Percentiles rank a stretch among this genome's conserved stretches.
phyloP scores from a whole-genome alignment of 768 basidiomycete species.

The Guyanaporus albipodus region DNA sequence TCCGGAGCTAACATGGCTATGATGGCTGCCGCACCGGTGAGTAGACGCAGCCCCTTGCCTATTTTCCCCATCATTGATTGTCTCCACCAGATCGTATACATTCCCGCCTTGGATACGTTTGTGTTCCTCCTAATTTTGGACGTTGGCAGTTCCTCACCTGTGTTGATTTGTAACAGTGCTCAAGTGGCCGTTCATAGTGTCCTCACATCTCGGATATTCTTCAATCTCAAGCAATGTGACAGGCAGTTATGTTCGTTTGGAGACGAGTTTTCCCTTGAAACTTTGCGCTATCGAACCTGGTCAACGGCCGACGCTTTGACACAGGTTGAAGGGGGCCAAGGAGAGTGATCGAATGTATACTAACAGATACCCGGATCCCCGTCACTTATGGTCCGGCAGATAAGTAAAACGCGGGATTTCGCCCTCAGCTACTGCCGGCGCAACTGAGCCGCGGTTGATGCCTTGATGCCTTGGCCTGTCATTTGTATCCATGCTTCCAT shows the following conservation, averaged over 20 bases:
- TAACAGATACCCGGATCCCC: neutral
- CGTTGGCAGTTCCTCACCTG: conserved; percentile 3
- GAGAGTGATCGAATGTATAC: neutral
- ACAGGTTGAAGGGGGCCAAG: neutral
- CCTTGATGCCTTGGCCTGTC: too few relatives aligned
- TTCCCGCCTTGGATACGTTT: conserved; percentile 21
- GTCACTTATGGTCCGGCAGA: neutral
- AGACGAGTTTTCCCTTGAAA: neutral
- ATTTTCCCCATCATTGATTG: neutral
- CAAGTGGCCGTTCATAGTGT: conserved; percentile 28
- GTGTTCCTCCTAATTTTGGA: conserved; percentile 1
- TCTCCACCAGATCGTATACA: conserved; percentile 11
- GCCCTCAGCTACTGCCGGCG: too few relatives aligned
- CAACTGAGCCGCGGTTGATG: too few relatives aligned
- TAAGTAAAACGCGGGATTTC: too few relatives aligned
- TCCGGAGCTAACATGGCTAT: conserved; percentile 13
- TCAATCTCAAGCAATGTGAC: conserved; percentile 23
- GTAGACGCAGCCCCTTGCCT: neutral
- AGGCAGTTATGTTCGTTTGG: neutral
- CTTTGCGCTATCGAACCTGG: conserved; percentile 1
- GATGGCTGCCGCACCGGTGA: conserved; percentile 19
- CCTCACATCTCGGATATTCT: conserved; percentile 27
- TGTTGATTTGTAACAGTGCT: conserved; percentile 12
- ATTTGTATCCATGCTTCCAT: too few relatives aligned
- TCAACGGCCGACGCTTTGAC: neutral